These are phyloP conservation scores for Puccinia hordei DNA, from an alignment of 1,284 basidiomycete genomes.

Conservation along the genomic window DNA sequence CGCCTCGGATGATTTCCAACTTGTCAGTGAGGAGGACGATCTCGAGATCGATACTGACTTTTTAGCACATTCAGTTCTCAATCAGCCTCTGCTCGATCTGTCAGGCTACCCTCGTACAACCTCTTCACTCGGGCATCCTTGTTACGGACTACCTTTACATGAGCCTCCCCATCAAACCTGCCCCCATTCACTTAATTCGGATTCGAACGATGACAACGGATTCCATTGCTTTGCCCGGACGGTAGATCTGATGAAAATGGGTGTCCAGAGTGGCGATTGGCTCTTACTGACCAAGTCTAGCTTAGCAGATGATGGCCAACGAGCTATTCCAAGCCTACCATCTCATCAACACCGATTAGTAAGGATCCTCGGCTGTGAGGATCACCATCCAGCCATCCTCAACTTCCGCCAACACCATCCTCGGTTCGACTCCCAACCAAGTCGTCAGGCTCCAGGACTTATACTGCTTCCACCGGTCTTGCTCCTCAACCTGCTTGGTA, in stretches of 20 bases:
- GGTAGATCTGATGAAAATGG: conserved; percentile 70
- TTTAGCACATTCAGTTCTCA: conserved; percentile 40
- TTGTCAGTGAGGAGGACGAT: background rate
- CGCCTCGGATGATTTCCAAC: background rate
- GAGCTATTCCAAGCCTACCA: conserved; percentile 43
- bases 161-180: conserved; percentile 51
- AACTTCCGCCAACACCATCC: conserved; percentile 28
- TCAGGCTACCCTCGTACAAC: conserved; percentile 52
- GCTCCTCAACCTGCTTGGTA: conserved; percentile 64
- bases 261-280: conserved; percentile 84
- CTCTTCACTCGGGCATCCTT: conserved; percentile 55
- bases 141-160: conserved; percentile 57
- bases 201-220: conserved; percentile 2
- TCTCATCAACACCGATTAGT: conserved; percentile 56
- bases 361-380: conserved; percentile 49
- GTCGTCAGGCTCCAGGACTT: conserved; percentile 8
- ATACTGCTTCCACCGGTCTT: conserved; percentile 63
- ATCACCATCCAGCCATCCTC: conserved; percentile 45
- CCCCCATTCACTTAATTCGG: conserved; percentile 44
- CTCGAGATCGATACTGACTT: conserved; percentile 26
- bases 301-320: conserved; percentile 52
- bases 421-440: conserved; percentile 31
- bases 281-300: conserved; percentile 62
- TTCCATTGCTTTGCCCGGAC: conserved; percentile 63
- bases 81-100: conserved; percentile 49